Base-by-base conservation (phyloP, 352 stramenopile species). In the Peronospora belbahrii region DNA sequence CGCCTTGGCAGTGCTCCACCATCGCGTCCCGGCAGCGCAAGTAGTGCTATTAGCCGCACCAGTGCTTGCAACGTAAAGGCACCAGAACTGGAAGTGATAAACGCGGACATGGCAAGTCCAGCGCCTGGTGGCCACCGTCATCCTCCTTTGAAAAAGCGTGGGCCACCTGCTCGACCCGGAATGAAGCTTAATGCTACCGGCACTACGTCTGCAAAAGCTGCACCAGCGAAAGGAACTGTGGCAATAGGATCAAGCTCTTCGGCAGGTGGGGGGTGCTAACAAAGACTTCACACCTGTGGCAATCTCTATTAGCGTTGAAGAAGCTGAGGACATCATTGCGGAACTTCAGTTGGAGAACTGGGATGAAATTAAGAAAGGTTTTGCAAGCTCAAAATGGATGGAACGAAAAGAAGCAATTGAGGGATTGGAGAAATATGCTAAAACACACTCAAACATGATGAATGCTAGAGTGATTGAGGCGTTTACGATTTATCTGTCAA, bases 361-460 rank as follows among this genome's bases (percentile, higher is more conserved):
- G 74, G 19, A 18, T 20, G 44, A 53, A 0, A 81, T 88, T 32
- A 36, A 70, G 5, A 61, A 76, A 34, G 74, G 71, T 0, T 86
- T 94, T 52, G 55, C 49, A 0, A 92, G 80, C 28, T 41, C 69
- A 6, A 91, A 92, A 41, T 94, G 83, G 83, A 82, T 80, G 50
- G 81, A 91, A 20, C 74, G 83, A 2, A 94, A 91, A 62, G 60
- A 32, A 37, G 74, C 78, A 13, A 84, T 91, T 42, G 81, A 94
- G 42, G 42, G 39, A 14, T 41, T 94, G 6, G 77, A 92, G 43
- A 64, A 64, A 18, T 85, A 72, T 30, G 70, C 72, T 0, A 74
- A 65, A 33, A 38, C 62, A 9, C 75, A 87, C 11, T 66, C 69
- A 1, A 61, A 42, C 11, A 48, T 47, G 37, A 80, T 92, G 74